These are phyloP conservation scores for Chaetomiaceae sp. DNA, from an alignment of 2,329 filamentous ascomycete species.

Conservation along the genomic window DNA sequence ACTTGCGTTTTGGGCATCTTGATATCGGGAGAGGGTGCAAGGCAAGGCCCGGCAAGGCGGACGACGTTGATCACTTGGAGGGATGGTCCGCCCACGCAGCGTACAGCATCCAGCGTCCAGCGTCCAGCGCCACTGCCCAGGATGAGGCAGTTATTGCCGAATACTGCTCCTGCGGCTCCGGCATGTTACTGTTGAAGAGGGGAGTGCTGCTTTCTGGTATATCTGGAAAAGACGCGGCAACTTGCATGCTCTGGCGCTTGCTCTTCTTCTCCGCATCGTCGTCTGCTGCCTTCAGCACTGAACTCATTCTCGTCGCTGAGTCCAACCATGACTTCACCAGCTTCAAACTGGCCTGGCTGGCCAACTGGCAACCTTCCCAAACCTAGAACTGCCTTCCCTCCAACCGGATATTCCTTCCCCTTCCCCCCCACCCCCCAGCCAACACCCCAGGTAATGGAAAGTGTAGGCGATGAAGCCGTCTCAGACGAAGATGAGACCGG, in stretches of 20 bases:
- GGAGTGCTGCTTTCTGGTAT: too few relatives aligned
- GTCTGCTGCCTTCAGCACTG: neutral
- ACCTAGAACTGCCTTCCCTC: neutral
- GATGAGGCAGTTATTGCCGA: neutral
- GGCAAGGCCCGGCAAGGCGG: constrained; percentile 4
- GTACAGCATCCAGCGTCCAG: too few relatives aligned
- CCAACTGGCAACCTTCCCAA: too few relatives aligned
- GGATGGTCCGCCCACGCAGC: constrained; percentile 3
- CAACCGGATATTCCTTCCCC: neutral
- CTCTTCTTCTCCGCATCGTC: neutral
- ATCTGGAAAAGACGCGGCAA: constrained; percentile 1
- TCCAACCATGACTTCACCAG: constrained; percentile 4
- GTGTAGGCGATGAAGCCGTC: neutral
- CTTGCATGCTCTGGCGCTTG: neutral
- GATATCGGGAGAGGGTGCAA: too few relatives aligned
- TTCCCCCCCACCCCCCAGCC: neutral
- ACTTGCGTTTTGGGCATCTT: neutral
- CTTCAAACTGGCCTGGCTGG: neutral
- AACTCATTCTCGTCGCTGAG: neutral
- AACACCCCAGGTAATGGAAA: neutral
- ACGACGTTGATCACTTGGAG: constrained; percentile 2
- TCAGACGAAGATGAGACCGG: neutral
- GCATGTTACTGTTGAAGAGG: too few relatives aligned
- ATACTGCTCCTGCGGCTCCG: too few relatives aligned
- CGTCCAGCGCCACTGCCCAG: constrained; percentile 4